Evolutionary conservation across 345 rosid species (phyloP).

Genomic region (Eucalyptus albens): DNA sequence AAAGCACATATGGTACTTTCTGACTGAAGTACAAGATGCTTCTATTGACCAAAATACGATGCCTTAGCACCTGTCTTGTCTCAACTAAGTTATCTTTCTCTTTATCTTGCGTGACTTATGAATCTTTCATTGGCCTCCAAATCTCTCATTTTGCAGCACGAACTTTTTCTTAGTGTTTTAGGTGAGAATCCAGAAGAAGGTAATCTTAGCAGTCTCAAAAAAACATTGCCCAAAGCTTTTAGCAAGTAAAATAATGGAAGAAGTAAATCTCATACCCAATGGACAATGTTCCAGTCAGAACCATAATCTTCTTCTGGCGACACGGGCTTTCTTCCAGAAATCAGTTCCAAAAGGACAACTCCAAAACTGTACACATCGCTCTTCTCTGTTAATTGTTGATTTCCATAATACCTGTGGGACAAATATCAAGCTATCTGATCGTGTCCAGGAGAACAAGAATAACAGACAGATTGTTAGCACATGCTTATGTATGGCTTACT

Average conservation of each 20-base stretch:
- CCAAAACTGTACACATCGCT: slow-evolving; percentile 99
- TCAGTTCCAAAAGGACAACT: slow-evolving; percentile 85
- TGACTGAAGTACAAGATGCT: not conserved
- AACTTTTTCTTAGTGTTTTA: not conserved
- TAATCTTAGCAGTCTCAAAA: not conserved
- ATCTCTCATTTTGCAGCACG: not conserved
- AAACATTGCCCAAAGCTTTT: not conserved
- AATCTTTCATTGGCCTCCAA: not conserved
- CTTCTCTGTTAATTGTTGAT: slow-evolving; percentile 84
- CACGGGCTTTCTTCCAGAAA: slow-evolving; percentile 87
- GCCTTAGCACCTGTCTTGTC: not conserved
- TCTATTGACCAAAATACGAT: not conserved
- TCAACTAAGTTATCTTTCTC: not conserved
- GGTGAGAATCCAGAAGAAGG: not conserved
- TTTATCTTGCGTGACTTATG: not conserved
- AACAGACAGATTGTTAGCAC: not conserved
- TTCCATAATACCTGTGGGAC: slow-evolving; percentile 67
- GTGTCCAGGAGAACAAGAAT: not conserved
- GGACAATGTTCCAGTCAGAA: slow-evolving; percentile 75
- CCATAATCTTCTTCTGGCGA: slow-evolving; percentile 86
- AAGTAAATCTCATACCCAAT: slow-evolving; percentile 47
- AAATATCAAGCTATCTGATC: not conserved
- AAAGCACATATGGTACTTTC: not conserved
- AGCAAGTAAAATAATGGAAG: not conserved
- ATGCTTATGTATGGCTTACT: slow-evolving; percentile 30